A percentile compares a stretch with the other conserved stretches of the same genome.
phyloP scores from a whole-genome alignment of 768 basidiomycete species.

The Collybia sordida region DNA sequence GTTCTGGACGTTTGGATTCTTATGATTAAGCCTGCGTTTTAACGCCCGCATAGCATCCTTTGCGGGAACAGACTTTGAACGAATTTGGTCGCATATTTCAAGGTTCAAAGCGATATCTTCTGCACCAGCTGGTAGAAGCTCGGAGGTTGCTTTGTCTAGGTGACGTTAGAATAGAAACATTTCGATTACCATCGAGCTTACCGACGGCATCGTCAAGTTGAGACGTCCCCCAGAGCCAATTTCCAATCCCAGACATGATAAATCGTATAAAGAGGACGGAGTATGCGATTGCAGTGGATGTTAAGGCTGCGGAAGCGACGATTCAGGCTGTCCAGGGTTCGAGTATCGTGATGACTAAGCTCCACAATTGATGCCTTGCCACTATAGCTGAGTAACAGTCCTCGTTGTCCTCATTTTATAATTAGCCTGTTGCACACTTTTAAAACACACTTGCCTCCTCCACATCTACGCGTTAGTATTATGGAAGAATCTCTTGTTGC shows the following conservation, averaged over 20 bases:
- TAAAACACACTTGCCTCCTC: no score
- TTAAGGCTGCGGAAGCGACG: no score
- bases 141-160: constrained; percentile 92
- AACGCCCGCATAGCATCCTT: constrained; percentile 88
- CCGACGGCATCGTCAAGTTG: constrained; percentile 84
- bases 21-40: constrained; percentile 84
- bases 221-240: constrained; percentile 79
- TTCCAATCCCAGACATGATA: constrained; percentile 58
- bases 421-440: no score
- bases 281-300: no score
- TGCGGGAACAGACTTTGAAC: constrained; percentile 83
- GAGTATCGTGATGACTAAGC: no score
- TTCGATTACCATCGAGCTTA: constrained; percentile 29
- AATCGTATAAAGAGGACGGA: neutral
- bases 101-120: constrained; percentile 94
- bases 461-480: no score
- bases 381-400: no score
- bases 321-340: no score
- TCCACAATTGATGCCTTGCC: no score
- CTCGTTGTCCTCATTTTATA: neutral
- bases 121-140: constrained; percentile 75
- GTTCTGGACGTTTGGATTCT: constrained; percentile 95
- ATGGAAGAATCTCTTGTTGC: constrained; percentile 45
- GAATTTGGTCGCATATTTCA: constrained; percentile 96
- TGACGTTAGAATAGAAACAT: constrained; percentile 3